These are phyloP conservation scores for Torulaspora delbrueckii DNA, from an alignment of 805 yeast genomes.

Conservation along the genomic window DNA sequence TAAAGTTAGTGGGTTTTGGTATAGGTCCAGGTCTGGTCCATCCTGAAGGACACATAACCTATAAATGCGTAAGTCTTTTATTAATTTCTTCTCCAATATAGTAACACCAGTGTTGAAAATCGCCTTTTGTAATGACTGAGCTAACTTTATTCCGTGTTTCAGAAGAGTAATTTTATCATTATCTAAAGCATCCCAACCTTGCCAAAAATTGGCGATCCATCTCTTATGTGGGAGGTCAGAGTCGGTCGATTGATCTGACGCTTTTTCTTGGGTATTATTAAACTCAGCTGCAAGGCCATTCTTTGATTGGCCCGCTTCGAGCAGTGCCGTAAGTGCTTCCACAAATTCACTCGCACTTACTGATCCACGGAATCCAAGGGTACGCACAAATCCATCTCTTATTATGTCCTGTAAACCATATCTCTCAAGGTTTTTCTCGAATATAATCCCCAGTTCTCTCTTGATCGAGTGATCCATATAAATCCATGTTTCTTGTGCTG, in stretches of 20 bases:
- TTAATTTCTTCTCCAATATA: conserved; percentile 73
- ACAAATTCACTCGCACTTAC: conserved; percentile 91
- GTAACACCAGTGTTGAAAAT: conserved; percentile 86
- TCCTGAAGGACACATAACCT: conserved; percentile 85
- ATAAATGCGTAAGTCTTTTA: conserved; percentile 74
- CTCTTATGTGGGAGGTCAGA: conserved; percentile 46
- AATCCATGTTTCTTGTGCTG: conserved; percentile 89
- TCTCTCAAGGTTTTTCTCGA: conserved; percentile 61
- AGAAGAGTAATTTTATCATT: conserved; percentile 37
- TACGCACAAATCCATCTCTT: conserved; percentile 79
- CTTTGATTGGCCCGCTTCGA: conserved; percentile 57
- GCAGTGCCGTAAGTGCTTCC: conserved; percentile 77
- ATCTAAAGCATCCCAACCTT: conserved; percentile 60
- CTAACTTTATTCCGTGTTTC: conserved; percentile 64
- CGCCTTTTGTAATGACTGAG: conserved; percentile 76
- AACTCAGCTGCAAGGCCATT: conserved; percentile 31
- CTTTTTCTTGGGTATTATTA: conserved; percentile 25
- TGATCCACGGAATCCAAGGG: conserved; percentile 82
- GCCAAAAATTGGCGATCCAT: conserved; percentile 75
- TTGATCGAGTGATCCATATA: conserved; percentile 82
- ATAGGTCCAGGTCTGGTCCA: conserved; percentile 74
- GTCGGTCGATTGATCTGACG: conserved; percentile 11
- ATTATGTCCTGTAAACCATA: conserved; percentile 81
- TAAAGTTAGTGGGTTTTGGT: conserved; percentile 81
- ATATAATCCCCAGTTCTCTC: conserved; percentile 61